Conservation (phyloP, 1,139 yeast species). For the Nadsonia starkeyi-henricii region DNA sequence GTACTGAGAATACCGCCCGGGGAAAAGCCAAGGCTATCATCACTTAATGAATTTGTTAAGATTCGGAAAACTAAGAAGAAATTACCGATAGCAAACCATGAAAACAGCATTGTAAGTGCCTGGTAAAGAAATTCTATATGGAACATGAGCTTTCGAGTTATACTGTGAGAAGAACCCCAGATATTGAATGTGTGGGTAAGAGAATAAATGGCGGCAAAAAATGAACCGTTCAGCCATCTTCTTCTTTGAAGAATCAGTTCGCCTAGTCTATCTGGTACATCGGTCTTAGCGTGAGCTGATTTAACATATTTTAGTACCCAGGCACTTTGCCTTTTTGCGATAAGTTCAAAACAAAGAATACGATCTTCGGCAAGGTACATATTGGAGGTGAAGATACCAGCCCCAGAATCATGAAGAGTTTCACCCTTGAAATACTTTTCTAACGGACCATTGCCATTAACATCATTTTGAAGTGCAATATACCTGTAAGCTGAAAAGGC, state of each 20-base stretch:
- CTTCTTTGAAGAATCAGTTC: conserved; percentile 68
- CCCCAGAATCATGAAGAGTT: conserved; percentile 39
- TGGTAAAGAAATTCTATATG: conserved; percentile 65
- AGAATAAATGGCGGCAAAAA: conserved; percentile 70
- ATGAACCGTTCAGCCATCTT: conserved; percentile 77
- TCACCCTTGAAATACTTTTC: conserved; percentile 86
- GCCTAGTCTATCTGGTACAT: conserved; percentile 61
- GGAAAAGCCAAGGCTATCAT: conserved; percentile 36
- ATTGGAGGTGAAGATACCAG: conserved; percentile 85
- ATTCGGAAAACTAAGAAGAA: conserved; percentile 67
- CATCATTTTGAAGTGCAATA: conserved; percentile 70
- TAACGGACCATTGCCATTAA: conserved; percentile 87
- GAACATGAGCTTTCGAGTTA: conserved; percentile 44
- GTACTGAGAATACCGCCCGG: conserved; percentile 73
- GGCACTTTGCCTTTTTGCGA: conserved; percentile 48
- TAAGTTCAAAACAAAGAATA: conserved; percentile 58
- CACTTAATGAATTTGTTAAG: conserved; percentile 54
- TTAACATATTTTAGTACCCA: conserved; percentile 63
- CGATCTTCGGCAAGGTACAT: conserved; percentile 98
- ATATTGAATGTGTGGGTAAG: conserved; percentile 56
- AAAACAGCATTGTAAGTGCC: conserved; percentile 46
- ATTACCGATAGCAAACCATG: conserved; percentile 71
- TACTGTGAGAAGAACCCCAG: conserved; percentile 56
- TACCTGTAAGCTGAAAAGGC: conserved; percentile 91
- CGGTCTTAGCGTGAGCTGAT: conserved; percentile 69